Conservation (phyloP, 345 rosid genomes). For the Cardamine occulta region DNA sequence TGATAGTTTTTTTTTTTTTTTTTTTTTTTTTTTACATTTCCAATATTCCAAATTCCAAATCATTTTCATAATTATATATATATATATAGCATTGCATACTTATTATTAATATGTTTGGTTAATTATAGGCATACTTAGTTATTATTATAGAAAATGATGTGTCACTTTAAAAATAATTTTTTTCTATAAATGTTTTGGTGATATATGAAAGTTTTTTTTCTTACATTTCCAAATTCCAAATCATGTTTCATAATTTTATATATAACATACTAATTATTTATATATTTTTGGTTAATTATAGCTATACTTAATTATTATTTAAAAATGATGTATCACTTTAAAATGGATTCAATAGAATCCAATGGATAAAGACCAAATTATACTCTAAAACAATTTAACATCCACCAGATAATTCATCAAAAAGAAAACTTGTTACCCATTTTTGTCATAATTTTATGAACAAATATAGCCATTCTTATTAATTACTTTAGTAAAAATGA, state of each 20-base stretch:
- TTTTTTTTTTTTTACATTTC: background rate
- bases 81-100: too few species aligned
- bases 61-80: background rate
- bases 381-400: too few species aligned
- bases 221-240: background rate
- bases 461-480: background rate
- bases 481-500: background rate
- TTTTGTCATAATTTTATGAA: conserved; percentile 8
- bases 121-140: background rate
- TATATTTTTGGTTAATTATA: background rate
- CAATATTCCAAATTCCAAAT: background rate
- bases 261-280: background rate
- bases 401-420: background rate
- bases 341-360: background rate
- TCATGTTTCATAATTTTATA: background rate
- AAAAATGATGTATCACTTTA: background rate
- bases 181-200: background rate
- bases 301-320: background rate
- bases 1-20: background rate
- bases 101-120: background rate
- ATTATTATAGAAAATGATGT: background rate
- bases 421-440: background rate
- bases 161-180: too few species aligned
- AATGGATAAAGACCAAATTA: background rate
- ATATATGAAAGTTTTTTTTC: background rate